Evolutionary conservation across 116 monocot species (phyloP), one percentile per base, ranked within the genome.

Genomic region (Zostera marina): DNA sequence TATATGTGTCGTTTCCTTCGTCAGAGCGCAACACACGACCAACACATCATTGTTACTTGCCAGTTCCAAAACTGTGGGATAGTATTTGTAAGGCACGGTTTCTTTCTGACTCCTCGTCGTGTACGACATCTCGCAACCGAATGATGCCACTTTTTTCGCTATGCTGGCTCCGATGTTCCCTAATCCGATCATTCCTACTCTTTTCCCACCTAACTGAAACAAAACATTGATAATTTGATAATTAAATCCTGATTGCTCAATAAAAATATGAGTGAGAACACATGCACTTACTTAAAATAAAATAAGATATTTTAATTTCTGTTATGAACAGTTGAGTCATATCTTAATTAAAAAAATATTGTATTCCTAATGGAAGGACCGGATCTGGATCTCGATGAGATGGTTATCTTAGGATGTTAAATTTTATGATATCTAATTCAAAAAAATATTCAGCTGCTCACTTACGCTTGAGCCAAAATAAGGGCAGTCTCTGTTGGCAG

Each of bases 381-480:
- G n/a, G n/a, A n/a, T n/a, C n/a, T n/a, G n/a, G n/a, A n/a, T n/a
- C n/a, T n/a, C n/a, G n/a, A n/a, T n/a, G n/a, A n/a, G n/a, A n/a
- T n/a, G n/a, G n/a, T n/a, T n/a, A n/a, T n/a, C n/a, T n/a, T n/a
- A n/a, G n/a, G n/a, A n/a, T n/a, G n/a, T n/a, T n/a, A n/a, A n/a
- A n/a, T n/a, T n/a, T n/a, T n/a, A n/a, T n/a, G n/a, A n/a, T n/a
- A n/a, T n/a, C n/a, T n/a, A n/a, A n/a, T n/a, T n/a, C n/a, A n/a
- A n/a, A n/a, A n/a, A n/a, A n/a, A n/a, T n/a, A n/a, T n/a, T n/a
- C n/a, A n/a, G n/a, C n/a, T n/a, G n/a, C n/a, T n/a, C n/a, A 42
- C 40, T 2, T 15, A 78, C 74, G 70, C 70, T 74, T 19, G 58
- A 67, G 11, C 74, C 74, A 32, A 75, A 75, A 32, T 2, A 32